phyloP scores from a whole-genome alignment of 345 rosid species.

The Brassica cretica region DNA sequence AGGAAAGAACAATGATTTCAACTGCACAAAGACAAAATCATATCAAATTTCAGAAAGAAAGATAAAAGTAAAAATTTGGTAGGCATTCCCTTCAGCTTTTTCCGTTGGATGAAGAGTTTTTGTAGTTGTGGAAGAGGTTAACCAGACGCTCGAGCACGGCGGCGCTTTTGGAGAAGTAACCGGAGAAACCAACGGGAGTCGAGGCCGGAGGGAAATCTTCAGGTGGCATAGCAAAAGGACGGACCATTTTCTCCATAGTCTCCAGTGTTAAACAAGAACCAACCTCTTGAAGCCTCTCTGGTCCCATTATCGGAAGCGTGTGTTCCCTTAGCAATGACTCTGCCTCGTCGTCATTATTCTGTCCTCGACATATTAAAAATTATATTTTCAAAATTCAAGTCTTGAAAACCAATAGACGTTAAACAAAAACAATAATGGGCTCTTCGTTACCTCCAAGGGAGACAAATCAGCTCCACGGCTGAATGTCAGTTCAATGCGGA shows the following conservation, averaged over 20 bases:
- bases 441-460: conserved; percentile 71
- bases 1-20: conserved; percentile 5
- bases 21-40: conserved; percentile 20
- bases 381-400: not conserved
- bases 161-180: conserved; percentile 94
- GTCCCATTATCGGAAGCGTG: conserved; percentile 96
- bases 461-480: conserved; percentile 99
- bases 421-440: not conserved
- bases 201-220: conserved; percentile 98
- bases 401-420: not conserved
- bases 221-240: conserved; percentile 94
- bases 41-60: not conserved
- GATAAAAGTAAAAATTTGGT: not conserved
- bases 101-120: conserved; percentile 49
- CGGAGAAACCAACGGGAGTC: conserved; percentile 91
- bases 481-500: conserved; percentile 87
- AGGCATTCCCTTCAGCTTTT: not conserved
- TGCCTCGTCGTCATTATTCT: conserved; percentile 73
- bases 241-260: conserved; percentile 92
- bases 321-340: conserved; percentile 87
- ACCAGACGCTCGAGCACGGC: conserved; percentile 82
- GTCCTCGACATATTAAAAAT: not conserved
- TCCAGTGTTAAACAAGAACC: conserved; percentile 86
- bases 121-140: conserved; percentile 75
- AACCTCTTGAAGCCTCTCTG: conserved; percentile 94